Percentiles rank a stretch among this genome's conserved stretches.
These are phyloP conservation scores for Nannochloris sp. DNA, from an alignment of 139 green algal species.

Conservation along the genomic window DNA sequence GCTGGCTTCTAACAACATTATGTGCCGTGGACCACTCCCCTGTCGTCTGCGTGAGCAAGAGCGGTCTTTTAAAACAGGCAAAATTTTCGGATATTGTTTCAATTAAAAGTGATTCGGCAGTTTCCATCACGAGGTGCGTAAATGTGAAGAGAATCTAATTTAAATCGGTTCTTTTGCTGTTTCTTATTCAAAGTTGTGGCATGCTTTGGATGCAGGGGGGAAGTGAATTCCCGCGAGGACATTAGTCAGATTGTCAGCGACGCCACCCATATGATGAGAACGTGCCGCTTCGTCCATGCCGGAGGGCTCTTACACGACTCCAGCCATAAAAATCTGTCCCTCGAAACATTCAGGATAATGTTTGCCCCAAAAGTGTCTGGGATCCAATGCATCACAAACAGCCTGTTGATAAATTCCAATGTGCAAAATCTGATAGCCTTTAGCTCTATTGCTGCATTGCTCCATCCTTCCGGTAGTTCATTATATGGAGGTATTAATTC, in stretches of 20 bases:
- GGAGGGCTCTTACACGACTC: slow-evolving; percentile 52
- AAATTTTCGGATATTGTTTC: no score
- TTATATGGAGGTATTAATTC: slow-evolving; percentile 38
- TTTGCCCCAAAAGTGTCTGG: slow-evolving; percentile 40
- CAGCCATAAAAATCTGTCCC: slow-evolving; percentile 29
- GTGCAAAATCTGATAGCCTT: slow-evolving; percentile 32
- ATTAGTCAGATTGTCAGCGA: neutral
- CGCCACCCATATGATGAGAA: no score
- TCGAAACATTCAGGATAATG: slow-evolving; percentile 22
- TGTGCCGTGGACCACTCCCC: no score
- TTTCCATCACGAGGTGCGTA: no score
- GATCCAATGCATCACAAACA: neutral
- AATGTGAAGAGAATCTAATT: no score
- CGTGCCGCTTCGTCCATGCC: slow-evolving; percentile 42
- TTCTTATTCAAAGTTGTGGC: no score
- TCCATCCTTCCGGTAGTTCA: slow-evolving; percentile 25
- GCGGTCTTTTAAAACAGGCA: no score
- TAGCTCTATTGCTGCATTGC: slow-evolving; percentile 37
- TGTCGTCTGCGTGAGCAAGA: no score
- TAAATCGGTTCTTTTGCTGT: no score
- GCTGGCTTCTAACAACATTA: no score
- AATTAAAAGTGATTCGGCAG: no score
- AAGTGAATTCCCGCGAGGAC: neutral
- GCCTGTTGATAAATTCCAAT: neutral
- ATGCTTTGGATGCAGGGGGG: neutral